Percentiles rank a stretch among this genome's conserved stretches.
Conservation (phyloP, 768 basidiomycete species). For the Leucosporidium scottii region DNA sequence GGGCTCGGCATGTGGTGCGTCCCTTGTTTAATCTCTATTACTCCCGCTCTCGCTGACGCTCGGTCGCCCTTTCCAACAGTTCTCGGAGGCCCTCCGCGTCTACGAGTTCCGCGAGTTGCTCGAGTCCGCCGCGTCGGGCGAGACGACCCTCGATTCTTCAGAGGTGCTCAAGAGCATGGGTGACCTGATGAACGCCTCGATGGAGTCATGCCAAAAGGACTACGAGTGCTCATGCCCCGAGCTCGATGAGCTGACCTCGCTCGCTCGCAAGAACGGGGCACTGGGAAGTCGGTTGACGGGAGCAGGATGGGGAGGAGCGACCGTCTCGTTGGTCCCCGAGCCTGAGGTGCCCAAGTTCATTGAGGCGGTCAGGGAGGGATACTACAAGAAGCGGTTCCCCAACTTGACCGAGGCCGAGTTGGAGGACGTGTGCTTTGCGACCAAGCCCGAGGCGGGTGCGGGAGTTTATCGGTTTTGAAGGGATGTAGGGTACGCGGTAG, state of each 20-base stretch:
- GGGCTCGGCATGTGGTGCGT: slow-evolving; percentile 62
- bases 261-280: slow-evolving; percentile 66
- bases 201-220: slow-evolving; percentile 58
- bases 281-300: slow-evolving; percentile 79
- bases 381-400: slow-evolving; percentile 53
- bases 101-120: slow-evolving; percentile 65
- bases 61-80: slow-evolving; percentile 34
- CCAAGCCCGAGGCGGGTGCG: slow-evolving; percentile 72
- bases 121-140: slow-evolving; percentile 40
- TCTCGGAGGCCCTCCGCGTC: slow-evolving; percentile 71
- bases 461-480: slow-evolving; percentile 44
- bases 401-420: slow-evolving; percentile 56
- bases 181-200: slow-evolving; percentile 68
- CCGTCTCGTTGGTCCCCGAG: slow-evolving; percentile 70
- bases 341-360: slow-evolving; percentile 60
- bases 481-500: neutral
- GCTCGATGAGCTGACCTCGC: slow-evolving; percentile 58
- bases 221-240: slow-evolving; percentile 78
- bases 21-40: neutral
- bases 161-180: slow-evolving; percentile 49
- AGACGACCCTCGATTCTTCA: slow-evolving; percentile 16
- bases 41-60: neutral
- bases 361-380: slow-evolving; percentile 53
- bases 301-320: slow-evolving; percentile 88
- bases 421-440: slow-evolving; percentile 68